phyloP scores from a whole-genome alignment of 2,329 filamentous ascomycete genomes.

The Colletotrichum sp. region DNA sequence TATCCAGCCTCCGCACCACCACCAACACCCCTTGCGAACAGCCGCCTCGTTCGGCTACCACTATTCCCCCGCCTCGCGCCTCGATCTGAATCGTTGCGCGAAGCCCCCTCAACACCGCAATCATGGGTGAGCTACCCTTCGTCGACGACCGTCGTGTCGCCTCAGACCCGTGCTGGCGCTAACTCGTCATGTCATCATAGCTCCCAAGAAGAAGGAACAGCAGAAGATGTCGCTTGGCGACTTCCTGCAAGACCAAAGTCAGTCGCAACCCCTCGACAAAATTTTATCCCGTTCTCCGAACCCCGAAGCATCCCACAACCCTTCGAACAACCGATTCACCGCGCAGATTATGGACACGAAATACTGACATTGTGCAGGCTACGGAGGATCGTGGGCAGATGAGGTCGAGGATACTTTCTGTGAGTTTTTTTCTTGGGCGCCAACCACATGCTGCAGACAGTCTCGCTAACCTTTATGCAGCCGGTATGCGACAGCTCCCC shows the following conservation, averaged over 20 bases:
- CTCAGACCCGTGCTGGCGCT: constrained; percentile 5
- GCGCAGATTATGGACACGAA: neutral
- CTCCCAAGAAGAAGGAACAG: constrained; percentile 90
- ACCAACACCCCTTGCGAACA: constrained; percentile 13
- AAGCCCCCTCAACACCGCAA: constrained; percentile 56
- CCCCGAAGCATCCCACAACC: constrained; percentile 29
- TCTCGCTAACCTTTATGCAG: constrained; percentile 34
- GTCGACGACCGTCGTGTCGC: neutral
- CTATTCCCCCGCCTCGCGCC: constrained; percentile 34
- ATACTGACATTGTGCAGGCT: constrained; percentile 41
- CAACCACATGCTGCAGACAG: neutral
- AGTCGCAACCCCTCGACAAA: constrained; percentile 43
- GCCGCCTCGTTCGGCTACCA: constrained; percentile 14
- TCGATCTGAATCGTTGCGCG: constrained; percentile 46
- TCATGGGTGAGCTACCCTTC: constrained; percentile 57
- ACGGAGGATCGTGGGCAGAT: constrained; percentile 92
- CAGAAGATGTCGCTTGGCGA: constrained; percentile 98
- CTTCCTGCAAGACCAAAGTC: constrained; percentile 93
- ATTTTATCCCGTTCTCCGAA: neutral
- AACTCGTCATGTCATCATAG: constrained; percentile 48
- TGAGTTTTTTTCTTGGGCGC: constrained; percentile 49
- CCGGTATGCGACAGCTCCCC: constrained; percentile 35
- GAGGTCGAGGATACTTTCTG: constrained; percentile 92
- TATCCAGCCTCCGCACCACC: constrained; percentile 17
- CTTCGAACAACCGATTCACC: constrained; percentile 6